These are phyloP conservation scores for Ophiostoma sp. DNA, from an alignment of 2,329 filamentous ascomycete species.

Conservation along the genomic window DNA sequence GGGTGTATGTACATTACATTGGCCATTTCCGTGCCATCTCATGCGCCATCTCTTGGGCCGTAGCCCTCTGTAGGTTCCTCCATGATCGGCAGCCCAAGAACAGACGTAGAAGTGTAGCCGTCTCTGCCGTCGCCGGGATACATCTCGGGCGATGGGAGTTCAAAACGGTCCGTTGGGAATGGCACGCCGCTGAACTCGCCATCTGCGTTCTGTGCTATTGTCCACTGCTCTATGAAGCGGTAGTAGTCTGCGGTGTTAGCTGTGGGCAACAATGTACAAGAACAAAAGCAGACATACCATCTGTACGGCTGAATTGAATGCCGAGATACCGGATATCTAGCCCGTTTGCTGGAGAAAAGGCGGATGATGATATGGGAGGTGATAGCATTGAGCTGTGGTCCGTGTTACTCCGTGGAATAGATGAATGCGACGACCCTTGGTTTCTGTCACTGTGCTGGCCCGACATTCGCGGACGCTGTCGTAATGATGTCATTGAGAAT, in stretches of 20 bases:
- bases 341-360: constrained; percentile 28
- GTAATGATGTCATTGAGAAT: constrained; percentile 42
- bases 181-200: constrained; percentile 43
- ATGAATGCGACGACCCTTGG: constrained; percentile 13
- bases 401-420: constrained; percentile 22
- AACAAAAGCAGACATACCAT: constrained; percentile 36
- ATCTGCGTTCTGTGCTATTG: constrained; percentile 43
- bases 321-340: constrained; percentile 46
- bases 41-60: neutral
- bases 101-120: constrained; percentile 22
- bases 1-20: neutral
- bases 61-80: constrained; percentile 29
- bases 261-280: neutral
- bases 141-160: constrained; percentile 46
- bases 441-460: constrained; percentile 13
- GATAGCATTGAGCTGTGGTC: constrained; percentile 21
- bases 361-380: constrained; percentile 21
- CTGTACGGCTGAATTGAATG: constrained; percentile 46
- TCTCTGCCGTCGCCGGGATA: constrained; percentile 32
- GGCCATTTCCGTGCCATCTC: neutral
- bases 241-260: constrained; percentile 37
- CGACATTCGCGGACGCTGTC: constrained; percentile 35
- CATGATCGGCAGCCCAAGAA: constrained; percentile 31
- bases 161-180: constrained; percentile 43
- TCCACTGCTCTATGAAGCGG: constrained; percentile 45